Evolutionary conservation across 495 filamentous ascomycete genomes (phyloP), one percentile per base, ranked within the genome.

Genomic region (Pyrenula aspistea): DNA sequence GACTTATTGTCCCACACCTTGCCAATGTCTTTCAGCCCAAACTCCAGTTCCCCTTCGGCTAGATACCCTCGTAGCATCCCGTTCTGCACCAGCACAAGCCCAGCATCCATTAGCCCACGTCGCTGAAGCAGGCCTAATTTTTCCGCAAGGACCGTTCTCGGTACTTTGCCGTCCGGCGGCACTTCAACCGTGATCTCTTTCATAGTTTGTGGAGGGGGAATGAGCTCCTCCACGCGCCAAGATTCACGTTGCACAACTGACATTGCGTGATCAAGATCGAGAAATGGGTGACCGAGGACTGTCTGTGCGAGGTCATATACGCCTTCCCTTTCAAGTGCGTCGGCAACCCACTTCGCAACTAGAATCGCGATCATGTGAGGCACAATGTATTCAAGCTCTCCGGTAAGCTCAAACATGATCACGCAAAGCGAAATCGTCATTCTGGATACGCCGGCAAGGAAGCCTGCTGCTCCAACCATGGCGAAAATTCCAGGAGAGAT

Each of bases 301-400:
- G 73, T 70, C 58, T 81, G 78, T 49, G 78, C 75, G 42, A 81
- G 69, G 57, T 81, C 79, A 57, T 81, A 82, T 12, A 82, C 77
- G 21, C 77, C 66, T 56, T 81, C 77, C 23, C 67, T 59, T 49
- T 71, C 70, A 12, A 82, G 62, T 8, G 70, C 69, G 59, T 82
- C 78, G n/a, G 78, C 77, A 8, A 77, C 73, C 78, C 77, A 82
- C 65, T 81, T 82, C 0, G 79, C 78, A 8, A 79, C 72, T 2
- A 82, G 65, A 59, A 82, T 82, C 21, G 77, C 76, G 24, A 80
- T 73, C 79, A 82, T 81, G 62, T 80, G 73, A 52, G 78, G 78
- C 23, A 78, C 70, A 49, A 79, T 73, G 64, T 79, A 74, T 58
- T 72, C 67, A 22, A 74, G 67, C 60, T 74, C 70, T 25, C 70